A percentile compares a stretch with the other conserved stretches of the same genome.
Conservation (phyloP, 305 asterid genomes). For the Fraxinus dipetala region DNA sequence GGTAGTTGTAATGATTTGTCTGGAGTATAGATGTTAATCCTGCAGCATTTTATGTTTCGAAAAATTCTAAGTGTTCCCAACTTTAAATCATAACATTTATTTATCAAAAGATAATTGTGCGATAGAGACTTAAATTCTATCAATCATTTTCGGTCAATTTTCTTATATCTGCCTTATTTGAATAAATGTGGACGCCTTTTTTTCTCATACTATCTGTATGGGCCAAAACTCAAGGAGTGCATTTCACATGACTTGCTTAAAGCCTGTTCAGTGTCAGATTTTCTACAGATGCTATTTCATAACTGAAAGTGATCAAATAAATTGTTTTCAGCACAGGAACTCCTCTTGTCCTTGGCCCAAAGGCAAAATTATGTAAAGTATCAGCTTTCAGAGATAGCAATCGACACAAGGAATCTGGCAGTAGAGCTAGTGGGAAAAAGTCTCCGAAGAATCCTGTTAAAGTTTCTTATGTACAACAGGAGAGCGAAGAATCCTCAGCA, state of each 20-base stretch:
- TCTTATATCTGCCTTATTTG: not conserved
- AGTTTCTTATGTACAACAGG: constrained; percentile 65
- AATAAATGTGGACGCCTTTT: not conserved
- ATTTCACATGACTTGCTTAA: constrained; percentile 1
- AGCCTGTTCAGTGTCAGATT: constrained; percentile 1
- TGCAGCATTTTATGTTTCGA: not conserved
- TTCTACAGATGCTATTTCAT: constrained; percentile 17
- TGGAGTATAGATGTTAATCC: not conserved
- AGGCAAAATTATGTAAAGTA: constrained; percentile 53
- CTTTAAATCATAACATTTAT: not conserved
- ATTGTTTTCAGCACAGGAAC: constrained; percentile 53
- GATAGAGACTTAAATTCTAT: not conserved
- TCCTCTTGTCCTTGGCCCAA: constrained; percentile 48
- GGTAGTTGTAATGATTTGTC: not conserved
- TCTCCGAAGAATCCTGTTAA: constrained; percentile 54
- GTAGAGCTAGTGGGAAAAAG: constrained; percentile 57
- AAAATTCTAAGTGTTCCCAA: not conserved
- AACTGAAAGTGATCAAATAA: constrained; percentile 29
- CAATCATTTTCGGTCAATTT: not conserved
- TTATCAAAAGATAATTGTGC: not conserved
- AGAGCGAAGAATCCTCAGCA: constrained; percentile 52
- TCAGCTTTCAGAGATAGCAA: constrained; percentile 73
- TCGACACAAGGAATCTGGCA: constrained; percentile 57
- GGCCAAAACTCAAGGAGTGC: not conserved
- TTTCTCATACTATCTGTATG: not conserved